Base-by-base conservation (phyloP, 345 rosid genomes). In the Sisymbrium irio region DNA sequence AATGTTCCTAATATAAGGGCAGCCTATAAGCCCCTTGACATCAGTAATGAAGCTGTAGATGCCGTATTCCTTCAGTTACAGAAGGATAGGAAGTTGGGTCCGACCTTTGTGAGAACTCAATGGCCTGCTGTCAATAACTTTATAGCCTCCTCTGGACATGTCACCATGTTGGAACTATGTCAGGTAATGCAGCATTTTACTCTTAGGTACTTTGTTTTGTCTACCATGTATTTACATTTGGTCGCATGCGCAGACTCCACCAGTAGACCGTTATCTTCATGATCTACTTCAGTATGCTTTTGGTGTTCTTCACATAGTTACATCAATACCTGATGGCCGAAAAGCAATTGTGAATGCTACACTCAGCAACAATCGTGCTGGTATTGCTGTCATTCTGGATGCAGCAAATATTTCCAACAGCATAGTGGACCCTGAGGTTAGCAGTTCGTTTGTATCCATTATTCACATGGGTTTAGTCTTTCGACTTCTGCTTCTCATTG, bases 11-110 rank as follows among this genome's bases (percentile, higher is more conserved):
- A 84, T 85, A 65, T 83, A 41, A 88, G 99, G 85, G 97, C 98
- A 37, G 96, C 87, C 32, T 84, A 92, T 82, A 95, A 92, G 80
- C 99, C 99, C 39, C 96, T 95, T 46, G 97, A 95, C 80, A 84
- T 92, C 63, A 89, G 99, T 82, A 95, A 90, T 84, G 99, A 95
- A 80, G 98, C 97, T 70, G 86, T 95, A 65, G 99, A 95, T 84
- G 87, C 95, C 1, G 85, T 92, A 20, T 83, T 95, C 82, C 74
- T 84, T 76, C 99, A 95, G 88, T 80, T 95, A 67, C 99, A 95
- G 70, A 90, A 92, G 87, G 99, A 95, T 61, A 83, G 97, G 75
- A 95, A 90, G 82, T 83, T 95, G 74, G 99, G 99, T 71, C 93
- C 90, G 62, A 85, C 89, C 58, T 90, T 95, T 83, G 97, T 88